phyloP scores from a whole-genome alignment of 1,139 yeast species.

The Candida sojae region DNA sequence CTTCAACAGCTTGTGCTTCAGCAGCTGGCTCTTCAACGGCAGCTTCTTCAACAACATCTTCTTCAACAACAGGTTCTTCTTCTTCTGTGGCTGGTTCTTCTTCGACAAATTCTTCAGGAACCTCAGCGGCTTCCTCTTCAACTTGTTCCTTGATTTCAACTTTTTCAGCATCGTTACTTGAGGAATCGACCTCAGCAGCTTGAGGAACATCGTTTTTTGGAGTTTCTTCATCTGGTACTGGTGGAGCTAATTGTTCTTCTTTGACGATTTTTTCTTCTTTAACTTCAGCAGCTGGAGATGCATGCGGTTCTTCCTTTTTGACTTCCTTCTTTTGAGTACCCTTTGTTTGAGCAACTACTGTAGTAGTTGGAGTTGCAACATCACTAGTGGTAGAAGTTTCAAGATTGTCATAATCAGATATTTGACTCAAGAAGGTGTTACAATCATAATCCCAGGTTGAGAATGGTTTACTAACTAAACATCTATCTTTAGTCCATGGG shows the following conservation, averaged over 20 bases:
- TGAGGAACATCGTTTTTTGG: slow-evolving; percentile 12
- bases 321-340: slow-evolving; percentile 15
- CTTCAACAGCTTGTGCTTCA: too few species aligned
- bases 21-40: background rate
- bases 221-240: slow-evolving; percentile 21
- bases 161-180: slow-evolving; percentile 2
- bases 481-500: slow-evolving; percentile 75
- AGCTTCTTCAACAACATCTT: background rate
- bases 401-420: slow-evolving; percentile 26
- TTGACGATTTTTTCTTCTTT: slow-evolving; percentile 11
- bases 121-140: background rate
- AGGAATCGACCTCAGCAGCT: background rate
- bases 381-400: slow-evolving; percentile 12
- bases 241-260: slow-evolving; percentile 23
- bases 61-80: background rate
- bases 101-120: background rate
- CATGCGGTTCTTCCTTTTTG: slow-evolving; percentile 11
- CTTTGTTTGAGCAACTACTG: slow-evolving; percentile 17
- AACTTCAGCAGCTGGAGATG: slow-evolving; percentile 13
- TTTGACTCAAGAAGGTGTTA: slow-evolving; percentile 45
- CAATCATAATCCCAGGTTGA: slow-evolving; percentile 88
- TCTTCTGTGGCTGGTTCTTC: background rate
- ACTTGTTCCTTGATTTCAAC: slow-evolving; percentile 3
- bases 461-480: slow-evolving; percentile 62
- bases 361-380: slow-evolving; percentile 17